A percentile compares a stretch with the other conserved stretches of the same genome.
Conservation (phyloP, 2,329 filamentous ascomycete species). For the Penicillium hesseltinei region DNA sequence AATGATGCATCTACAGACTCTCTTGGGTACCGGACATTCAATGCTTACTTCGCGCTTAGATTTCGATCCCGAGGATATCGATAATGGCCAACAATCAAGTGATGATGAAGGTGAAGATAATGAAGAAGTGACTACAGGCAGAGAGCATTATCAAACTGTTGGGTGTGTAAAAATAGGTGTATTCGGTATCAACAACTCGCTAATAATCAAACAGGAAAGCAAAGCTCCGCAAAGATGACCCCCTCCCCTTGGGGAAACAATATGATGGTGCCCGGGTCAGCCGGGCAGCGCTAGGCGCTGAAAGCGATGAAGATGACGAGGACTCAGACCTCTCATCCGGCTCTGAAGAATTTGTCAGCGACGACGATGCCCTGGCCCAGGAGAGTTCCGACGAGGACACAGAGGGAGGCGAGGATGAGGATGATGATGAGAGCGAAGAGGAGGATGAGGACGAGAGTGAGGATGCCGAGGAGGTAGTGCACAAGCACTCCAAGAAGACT, state of each 20-base stretch:
- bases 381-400: slow-evolving; percentile 30
- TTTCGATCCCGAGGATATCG: slow-evolving; percentile 72
- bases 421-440: slow-evolving; percentile 28
- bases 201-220: slow-evolving; percentile 60
- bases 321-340: slow-evolving; percentile 25
- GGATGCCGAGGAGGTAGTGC: slow-evolving; percentile 22
- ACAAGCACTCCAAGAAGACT: slow-evolving; percentile 11
- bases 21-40: not conserved
- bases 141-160: slow-evolving; percentile 83
- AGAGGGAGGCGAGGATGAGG: slow-evolving; percentile 26
- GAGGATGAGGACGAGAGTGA: slow-evolving; percentile 17
- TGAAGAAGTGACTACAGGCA: slow-evolving; percentile 55
- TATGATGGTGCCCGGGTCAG: slow-evolving; percentile 78
- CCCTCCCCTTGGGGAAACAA: slow-evolving; percentile 68
- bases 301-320: slow-evolving; percentile 47
- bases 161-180: slow-evolving; percentile 49
- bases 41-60: slow-evolving; percentile 51
- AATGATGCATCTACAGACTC: not conserved
- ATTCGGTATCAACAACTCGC: slow-evolving; percentile 1
- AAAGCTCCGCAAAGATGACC: slow-evolving; percentile 73
- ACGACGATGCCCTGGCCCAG: slow-evolving; percentile 21
- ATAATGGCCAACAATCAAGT: slow-evolving; percentile 56
- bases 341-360: slow-evolving; percentile 9
- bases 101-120: slow-evolving; percentile 54
- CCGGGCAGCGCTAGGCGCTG: slow-evolving; percentile 63